Evolutionary conservation across 768 basidiomycete species (phyloP).

Genomic region (Leccinum uliginosum): DNA sequence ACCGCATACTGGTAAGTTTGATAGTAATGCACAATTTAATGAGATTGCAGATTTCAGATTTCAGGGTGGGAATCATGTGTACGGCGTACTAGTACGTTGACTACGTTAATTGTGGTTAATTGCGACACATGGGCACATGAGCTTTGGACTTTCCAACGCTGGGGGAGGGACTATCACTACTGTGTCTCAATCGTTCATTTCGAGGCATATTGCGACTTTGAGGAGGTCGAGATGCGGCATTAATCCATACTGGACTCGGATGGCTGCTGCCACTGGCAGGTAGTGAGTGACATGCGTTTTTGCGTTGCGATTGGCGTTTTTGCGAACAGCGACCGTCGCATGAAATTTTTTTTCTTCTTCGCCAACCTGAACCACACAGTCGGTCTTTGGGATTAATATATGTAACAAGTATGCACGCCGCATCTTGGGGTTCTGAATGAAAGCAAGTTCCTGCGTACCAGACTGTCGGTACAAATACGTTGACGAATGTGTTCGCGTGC

Average conservation of each 20-base stretch:
- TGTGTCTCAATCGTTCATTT: conserved; percentile 8
- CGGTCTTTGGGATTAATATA: background rate
- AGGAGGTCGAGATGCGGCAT: background rate
- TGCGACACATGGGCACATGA: background rate
- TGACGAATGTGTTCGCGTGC: background rate
- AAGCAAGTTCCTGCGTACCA: background rate
- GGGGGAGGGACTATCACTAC: background rate
- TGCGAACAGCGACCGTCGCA: background rate
- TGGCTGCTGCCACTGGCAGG: background rate
- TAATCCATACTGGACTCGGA: background rate
- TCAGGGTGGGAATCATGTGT: background rate
- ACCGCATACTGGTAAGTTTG: background rate
- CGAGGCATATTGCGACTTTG: conserved; percentile 16
- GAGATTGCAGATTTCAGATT: background rate
- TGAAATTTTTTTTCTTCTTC: background rate
- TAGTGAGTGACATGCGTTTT: background rate
- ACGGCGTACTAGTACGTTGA: background rate
- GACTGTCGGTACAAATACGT: background rate
- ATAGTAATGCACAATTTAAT: background rate
- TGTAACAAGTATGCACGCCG: background rate
- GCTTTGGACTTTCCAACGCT: background rate
- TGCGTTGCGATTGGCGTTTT: conserved; percentile 13
- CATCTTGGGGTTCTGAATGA: background rate
- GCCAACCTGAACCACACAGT: background rate
- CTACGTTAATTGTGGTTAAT: background rate